Conservation (phyloP, 2,329 filamentous ascomycete genomes). For the Aspergillus pseudotamarii region DNA sequence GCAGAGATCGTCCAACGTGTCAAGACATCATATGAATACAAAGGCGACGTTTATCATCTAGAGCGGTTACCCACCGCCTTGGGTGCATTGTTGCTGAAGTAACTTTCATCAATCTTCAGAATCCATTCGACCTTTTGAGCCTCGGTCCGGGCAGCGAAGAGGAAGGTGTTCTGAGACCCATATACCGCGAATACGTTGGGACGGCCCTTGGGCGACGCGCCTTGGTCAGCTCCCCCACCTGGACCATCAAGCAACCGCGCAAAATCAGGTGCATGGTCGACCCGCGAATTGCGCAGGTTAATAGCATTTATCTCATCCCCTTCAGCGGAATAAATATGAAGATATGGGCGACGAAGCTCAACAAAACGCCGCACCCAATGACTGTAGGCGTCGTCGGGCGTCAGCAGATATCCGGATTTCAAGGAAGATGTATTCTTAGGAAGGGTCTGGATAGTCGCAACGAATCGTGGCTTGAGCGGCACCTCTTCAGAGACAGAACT, state of each 20-base stretch:
- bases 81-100: slow-evolving; percentile 49
- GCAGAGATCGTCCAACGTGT: slow-evolving; percentile 9
- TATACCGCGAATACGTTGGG: slow-evolving; percentile 91
- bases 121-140: slow-evolving; percentile 97
- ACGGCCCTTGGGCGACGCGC: slow-evolving; percentile 47
- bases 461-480: slow-evolving; percentile 63
- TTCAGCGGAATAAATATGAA: slow-evolving; percentile 85
- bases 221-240: slow-evolving; percentile 38
- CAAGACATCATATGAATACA: slow-evolving; percentile 17
- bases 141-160: slow-evolving; percentile 88
- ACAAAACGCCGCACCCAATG: slow-evolving; percentile 92
- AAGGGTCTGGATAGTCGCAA: slow-evolving; percentile 75
- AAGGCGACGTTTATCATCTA: slow-evolving; percentile 18
- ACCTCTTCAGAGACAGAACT: slow-evolving; percentile 33
- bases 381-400: slow-evolving; percentile 74
- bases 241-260: slow-evolving; percentile 69
- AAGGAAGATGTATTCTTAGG: slow-evolving; percentile 79
- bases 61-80: slow-evolving; percentile 28
- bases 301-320: slow-evolving; percentile 90
- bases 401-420: slow-evolving; percentile 85
- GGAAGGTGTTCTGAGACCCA: slow-evolving; percentile 89
- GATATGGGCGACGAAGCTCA: slow-evolving; percentile 85
- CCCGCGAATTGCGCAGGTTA: slow-evolving; percentile 83
- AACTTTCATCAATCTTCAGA: slow-evolving; percentile 85
- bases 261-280: slow-evolving; percentile 89